Conservation (phyloP, 1,284 basidiomycete species). For the Ceratobasidium sp. region DNA sequence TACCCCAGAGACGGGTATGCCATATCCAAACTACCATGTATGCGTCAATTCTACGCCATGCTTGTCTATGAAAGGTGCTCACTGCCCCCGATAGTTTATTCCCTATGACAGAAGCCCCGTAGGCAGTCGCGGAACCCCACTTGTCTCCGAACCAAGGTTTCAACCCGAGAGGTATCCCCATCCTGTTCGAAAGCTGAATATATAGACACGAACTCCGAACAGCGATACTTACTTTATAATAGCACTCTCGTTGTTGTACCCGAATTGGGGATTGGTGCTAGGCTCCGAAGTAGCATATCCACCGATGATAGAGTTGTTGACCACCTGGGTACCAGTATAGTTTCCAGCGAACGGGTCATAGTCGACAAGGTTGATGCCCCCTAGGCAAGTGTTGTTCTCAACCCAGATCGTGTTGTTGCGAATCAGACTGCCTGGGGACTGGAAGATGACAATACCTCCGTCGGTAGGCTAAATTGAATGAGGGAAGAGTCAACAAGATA, state of each 20-base stretch:
- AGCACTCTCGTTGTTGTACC: constrained; percentile 59
- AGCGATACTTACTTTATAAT: constrained; percentile 58
- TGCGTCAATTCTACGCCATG: constrained; percentile 47
- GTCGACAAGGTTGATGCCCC: constrained; percentile 70
- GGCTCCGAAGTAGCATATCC: constrained; percentile 61
- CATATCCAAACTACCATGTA: constrained; percentile 61
- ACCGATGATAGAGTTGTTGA: constrained; percentile 72
- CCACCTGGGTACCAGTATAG: constrained; percentile 72
- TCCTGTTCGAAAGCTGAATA: constrained; percentile 81
- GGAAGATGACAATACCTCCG: constrained; percentile 54
- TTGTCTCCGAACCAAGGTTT: constrained; percentile 75
- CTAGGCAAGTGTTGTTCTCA: constrained; percentile 21
- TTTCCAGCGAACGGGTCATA: constrained; percentile 75
- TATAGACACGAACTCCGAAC: constrained; percentile 67
- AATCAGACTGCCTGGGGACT: constrained; percentile 50
- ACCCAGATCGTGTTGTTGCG: constrained; percentile 49
- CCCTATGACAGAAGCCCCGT: constrained; percentile 65
- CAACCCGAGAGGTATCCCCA: constrained; percentile 32
- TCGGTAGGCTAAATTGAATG: constrained; percentile 36
- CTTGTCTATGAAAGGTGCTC: constrained; percentile 42
- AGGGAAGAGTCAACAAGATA: background rate
- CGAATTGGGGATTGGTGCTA: background rate
- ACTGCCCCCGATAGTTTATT: constrained; percentile 74
- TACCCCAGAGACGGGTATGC: constrained; percentile 71
- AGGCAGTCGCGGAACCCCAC: constrained; percentile 66